Evolutionary conservation across 2,329 filamentous ascomycete genomes (phyloP), one percentile per base, ranked within the genome.

Genomic region (Fusarium papillatum): DNA sequence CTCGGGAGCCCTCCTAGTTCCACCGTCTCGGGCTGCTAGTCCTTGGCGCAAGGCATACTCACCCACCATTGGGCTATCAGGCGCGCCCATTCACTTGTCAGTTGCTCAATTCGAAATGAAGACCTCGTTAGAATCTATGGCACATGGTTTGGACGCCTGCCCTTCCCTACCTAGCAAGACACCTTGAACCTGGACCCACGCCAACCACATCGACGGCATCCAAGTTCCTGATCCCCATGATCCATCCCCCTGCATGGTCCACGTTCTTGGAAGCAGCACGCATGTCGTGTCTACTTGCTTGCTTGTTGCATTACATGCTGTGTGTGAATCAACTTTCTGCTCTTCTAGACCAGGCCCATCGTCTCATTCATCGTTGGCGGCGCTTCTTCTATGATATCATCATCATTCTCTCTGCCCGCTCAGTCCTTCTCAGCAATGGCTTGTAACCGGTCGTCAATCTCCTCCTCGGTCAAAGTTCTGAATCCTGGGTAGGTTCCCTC

Each of bases 391-490:
- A 71, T 77, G 64, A 72, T 71, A 76, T 65, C 72, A 46, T 24
- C 69, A 71, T 76, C 69, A 62, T 71, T 70, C 68, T 69, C 66
- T 71, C 63, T 71, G 67, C 57, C 81, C 74, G 80, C 84, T 92
- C 90, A 99, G 87, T 99, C 97, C 91, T 98, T 98, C 90, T 99
- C 97, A 70, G 95, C 95, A 85, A 99, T 99, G 68, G 96, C 95
- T 87, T 98, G 96, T 88, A 99, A 91, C 86, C 97, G 92, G 87
- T 98, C 97, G 82, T 99, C 97, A 85, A 99, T 98, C 91, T 99
- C 96, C 41, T 98, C 96, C 86, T 98, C 96, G 36, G 95, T 98
- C 85, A 99, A 90, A 79, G 93, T 94, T 84, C 96, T 93, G 90
- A 99, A 99, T 74, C 88, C 89, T 62, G 93, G 86, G 81, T 95